Evolutionary conservation across 2,329 filamentous ascomycete genomes (phyloP).

Genomic region (Macrophomina phaseolina): DNA sequence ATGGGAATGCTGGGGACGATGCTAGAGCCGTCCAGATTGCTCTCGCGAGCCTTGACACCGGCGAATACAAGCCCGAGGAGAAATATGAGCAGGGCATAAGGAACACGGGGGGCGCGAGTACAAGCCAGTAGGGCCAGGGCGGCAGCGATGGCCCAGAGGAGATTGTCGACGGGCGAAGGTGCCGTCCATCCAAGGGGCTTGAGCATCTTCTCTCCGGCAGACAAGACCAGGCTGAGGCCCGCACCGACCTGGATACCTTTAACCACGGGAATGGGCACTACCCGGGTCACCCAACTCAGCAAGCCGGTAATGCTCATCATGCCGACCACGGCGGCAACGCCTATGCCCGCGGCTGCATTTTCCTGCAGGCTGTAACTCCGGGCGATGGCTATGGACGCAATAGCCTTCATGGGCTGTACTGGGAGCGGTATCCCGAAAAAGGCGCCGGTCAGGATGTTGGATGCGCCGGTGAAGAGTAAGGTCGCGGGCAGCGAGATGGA

Average conservation of each 20-base stretch:
- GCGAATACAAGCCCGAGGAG: slow-evolving; percentile 71
- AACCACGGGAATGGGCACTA: slow-evolving; percentile 83
- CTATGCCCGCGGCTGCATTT: slow-evolving; percentile 82
- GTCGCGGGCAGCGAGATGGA: slow-evolving; percentile 85
- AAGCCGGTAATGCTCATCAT: slow-evolving; percentile 80
- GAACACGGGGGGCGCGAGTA: slow-evolving; percentile 68
- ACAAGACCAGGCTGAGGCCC: slow-evolving; percentile 80
- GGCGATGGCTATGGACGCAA: slow-evolving; percentile 86
- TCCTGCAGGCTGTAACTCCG: slow-evolving; percentile 69
- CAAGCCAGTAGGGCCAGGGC: slow-evolving; percentile 75
- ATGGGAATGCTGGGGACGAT: slow-evolving; percentile 50
- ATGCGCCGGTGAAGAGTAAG: slow-evolving; percentile 84
- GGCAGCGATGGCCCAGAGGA: slow-evolving; percentile 75
- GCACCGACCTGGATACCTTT: slow-evolving; percentile 96
- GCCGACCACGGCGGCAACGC: slow-evolving; percentile 75
- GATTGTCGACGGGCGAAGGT: slow-evolving; percentile 75
- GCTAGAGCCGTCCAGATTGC: slow-evolving; percentile 31
- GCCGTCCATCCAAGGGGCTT: slow-evolving; percentile 70
- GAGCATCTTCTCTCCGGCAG: slow-evolving; percentile 73
- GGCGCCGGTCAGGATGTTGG: slow-evolving; percentile 82
- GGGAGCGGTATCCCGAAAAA: slow-evolving; percentile 88
- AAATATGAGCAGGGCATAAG: slow-evolving; percentile 79
- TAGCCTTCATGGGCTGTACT: slow-evolving; percentile 89
- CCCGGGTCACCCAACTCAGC: slow-evolving; percentile 73
- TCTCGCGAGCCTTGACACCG: slow-evolving; percentile 39